Evolutionary conservation across 2,329 filamentous ascomycete species (phyloP), one percentile per base, ranked within the genome.

Genomic region (Beauveria australis): DNA sequence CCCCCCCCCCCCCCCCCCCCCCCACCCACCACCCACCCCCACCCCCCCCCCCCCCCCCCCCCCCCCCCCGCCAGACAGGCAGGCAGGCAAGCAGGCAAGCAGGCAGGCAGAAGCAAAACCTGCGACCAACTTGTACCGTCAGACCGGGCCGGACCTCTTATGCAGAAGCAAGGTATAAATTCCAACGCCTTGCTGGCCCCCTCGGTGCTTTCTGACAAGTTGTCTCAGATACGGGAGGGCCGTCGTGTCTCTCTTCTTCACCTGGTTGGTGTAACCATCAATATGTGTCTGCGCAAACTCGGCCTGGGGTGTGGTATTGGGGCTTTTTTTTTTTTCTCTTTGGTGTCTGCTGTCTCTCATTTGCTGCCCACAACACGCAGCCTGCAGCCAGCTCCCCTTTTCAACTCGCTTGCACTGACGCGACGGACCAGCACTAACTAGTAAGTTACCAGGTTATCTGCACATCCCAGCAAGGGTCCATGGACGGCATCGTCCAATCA

Each of bases 181-280:
- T n/a, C 8, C n/a, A 22, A 18, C 10, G 30, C 33, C 22, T 43
- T 41, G 52, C 51, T n/a, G 26, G 16, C 28, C 28, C 28, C 28
- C 26, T 41, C 19, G 37, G 52, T 10, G 37, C 24, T 54, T 44
- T 26, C 30, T 19, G 16, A 44, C 14, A 30, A 26, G 19, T 26
- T 58, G 54, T 58, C 54, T 58, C 54, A 49, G 19, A 58, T 26
- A 49, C 54, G 44, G 54, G 54, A 30, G 10, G 10, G 30, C 54
- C 19, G 26, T 10, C 28, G 24, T 40, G 54, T 48, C 54, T 57
- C 53, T 56, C 24, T 19, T 46, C 43, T 48, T 56, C 26, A 6
- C n/a, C 10, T 22, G 24, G 8, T 28, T 40, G 37, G 54, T 57
- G 28, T 46, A 48, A 24, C 28, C 9, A 28, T 9, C 28, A 28